Evolutionary conservation across 371 early-diverging fungal genomes (phyloP), one percentile per base, ranked within the genome.

Genomic region (Mucor saturninus): DNA sequence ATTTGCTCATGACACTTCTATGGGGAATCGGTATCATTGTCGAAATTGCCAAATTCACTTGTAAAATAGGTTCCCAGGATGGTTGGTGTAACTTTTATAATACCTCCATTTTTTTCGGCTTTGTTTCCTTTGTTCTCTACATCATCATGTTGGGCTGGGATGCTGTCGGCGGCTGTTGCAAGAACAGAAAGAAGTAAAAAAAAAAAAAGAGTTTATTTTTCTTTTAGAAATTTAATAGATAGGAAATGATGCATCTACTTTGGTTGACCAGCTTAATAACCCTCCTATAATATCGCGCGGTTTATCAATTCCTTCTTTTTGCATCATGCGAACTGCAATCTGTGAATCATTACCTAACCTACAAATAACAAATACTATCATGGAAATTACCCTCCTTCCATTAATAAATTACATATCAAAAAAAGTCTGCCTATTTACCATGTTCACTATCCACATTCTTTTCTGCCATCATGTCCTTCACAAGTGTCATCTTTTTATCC

Each of bases 291-390:
- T 75, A 75, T 97, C 96, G 48, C 81, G 84, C 46, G 84, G 79
- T 9, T 72, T 69, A 13, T 69, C 61, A 26, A 87, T 73, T 3
- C 87, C 87, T 61, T 72, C 65, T 40, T 86, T 72, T 62, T 84
- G 76, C 54, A 93, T 73, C 54, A 84, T 76, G 60, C 78, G 78
- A 15, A 89, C 94, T 2, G 97, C 97, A 37, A 89, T 74, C 71
- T 97, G 95, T 8, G 94, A 93, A 68, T 94, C 89, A 69, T 96
- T 96, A 8, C 98, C 97, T 32, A 90, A 76, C 42, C 97, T 89
- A 69, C 98, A 98, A n/a, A 98, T 69, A 0, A 93, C 85, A 68
- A 87, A 94, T 13, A 98, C 92, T 80, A 81, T 64, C 59, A 38
- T 31, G 15, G 5, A 14, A 6, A 15, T 6, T 21, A 21, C 21